phyloP scores from a whole-genome alignment of 2,329 filamentous ascomycete species.

The Colletotrichum viniferum region DNA sequence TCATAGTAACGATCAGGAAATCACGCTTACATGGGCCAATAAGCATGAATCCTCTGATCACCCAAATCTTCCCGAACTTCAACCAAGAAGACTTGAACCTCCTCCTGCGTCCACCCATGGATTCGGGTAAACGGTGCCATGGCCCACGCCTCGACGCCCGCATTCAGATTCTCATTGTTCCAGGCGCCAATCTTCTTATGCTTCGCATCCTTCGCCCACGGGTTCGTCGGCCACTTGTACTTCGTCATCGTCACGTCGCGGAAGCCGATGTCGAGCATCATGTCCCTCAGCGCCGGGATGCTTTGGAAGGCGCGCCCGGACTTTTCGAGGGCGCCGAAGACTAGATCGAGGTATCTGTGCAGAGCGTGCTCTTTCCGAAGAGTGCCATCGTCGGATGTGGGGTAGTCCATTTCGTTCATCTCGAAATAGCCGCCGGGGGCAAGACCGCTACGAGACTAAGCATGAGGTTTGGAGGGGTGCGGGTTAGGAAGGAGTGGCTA shows the following conservation, averaged over 20 bases:
- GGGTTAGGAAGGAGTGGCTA: background rate
- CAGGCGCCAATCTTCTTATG: background rate
- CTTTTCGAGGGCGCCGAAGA: background rate
- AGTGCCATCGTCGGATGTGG: background rate
- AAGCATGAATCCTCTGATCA: rapidly evolving
- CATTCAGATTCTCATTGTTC: background rate
- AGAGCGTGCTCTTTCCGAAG: background rate
- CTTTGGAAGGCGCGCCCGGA: background rate
- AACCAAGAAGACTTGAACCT: background rate
- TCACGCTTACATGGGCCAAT: background rate
- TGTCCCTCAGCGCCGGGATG: background rate
- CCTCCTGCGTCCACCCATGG: background rate
- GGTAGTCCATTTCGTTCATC: background rate
- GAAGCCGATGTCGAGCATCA: background rate
- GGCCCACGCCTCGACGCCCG: background rate
- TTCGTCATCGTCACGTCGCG: background rate
- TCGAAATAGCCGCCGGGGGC: background rate
- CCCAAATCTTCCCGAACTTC: rapidly evolving
- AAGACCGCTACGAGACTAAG: background rate
- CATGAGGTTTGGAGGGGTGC: rapidly evolving
- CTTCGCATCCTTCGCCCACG: background rate
- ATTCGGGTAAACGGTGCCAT: background rate
- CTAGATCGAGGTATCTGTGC: background rate
- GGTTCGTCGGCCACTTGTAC: background rate
- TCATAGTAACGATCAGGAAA: background rate